Percentiles rank a stretch among this genome's conserved stretches.
phyloP scores from a whole-genome alignment of 768 basidiomycete species.

The Mrakia gelida region DNA sequence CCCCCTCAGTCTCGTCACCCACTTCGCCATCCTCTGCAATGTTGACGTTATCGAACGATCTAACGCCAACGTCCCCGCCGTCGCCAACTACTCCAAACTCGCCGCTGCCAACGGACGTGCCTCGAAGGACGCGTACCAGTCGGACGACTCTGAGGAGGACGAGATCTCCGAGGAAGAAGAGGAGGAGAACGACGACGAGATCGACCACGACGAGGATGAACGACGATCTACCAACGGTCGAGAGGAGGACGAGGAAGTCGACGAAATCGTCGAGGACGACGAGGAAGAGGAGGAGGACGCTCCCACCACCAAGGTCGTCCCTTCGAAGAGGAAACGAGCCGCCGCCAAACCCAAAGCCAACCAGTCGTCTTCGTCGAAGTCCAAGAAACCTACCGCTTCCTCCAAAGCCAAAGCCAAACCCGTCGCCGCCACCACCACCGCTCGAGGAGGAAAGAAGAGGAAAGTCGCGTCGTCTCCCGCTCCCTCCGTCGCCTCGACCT shows the following conservation, averaged over 20 bases:
- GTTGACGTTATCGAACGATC: conserved; percentile 42
- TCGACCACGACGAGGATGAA: neutral
- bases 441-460: conserved; percentile 2
- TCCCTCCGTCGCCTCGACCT: neutral
- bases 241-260: neutral
- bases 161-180: neutral
- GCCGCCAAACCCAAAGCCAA: neutral
- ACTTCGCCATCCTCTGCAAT: conserved; percentile 42
- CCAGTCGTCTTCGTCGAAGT: neutral
- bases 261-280: neutral
- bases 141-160: neutral
- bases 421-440: neutral
- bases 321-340: conserved; percentile 3
- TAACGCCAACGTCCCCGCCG: conserved; percentile 42
- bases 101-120: neutral
- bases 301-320: neutral
- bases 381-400: neutral
- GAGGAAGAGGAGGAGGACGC: neutral
- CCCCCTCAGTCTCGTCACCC: conserved; percentile 30
- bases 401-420: neutral
- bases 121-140: neutral
- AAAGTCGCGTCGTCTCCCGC: neutral
- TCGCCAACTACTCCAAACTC: conserved; percentile 20
- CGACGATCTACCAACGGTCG: neutral
- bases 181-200: neutral